These are phyloP conservation scores for Psilocybe azurescens DNA, from an alignment of 768 basidiomycete species.

Conservation along the genomic window DNA sequence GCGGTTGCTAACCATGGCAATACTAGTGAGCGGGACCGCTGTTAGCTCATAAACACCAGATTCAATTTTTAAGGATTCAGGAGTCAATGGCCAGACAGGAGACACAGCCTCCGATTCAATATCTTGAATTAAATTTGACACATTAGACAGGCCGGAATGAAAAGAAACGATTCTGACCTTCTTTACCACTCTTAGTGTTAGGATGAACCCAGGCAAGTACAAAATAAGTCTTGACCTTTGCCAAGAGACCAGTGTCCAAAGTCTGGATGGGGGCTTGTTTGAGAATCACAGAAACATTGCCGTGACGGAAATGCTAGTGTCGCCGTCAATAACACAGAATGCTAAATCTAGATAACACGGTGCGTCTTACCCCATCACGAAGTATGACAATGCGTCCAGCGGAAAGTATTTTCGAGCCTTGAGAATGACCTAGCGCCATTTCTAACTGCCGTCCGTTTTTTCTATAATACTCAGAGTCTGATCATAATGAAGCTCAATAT, in stretches of 20 bases:
- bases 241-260: slow-evolving; percentile 45
- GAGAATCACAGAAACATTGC: slow-evolving; percentile 74
- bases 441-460: slow-evolving; percentile 65
- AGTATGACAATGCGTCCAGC: slow-evolving; percentile 85
- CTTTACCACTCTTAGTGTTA: slow-evolving; percentile 57
- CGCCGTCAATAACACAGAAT: neutral
- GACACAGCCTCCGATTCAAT: slow-evolving; percentile 59
- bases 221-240: slow-evolving; percentile 63
- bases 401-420: slow-evolving; percentile 70
- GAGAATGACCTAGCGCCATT: slow-evolving; percentile 61
- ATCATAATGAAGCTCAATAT: slow-evolving; percentile 83
- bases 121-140: slow-evolving; percentile 44
- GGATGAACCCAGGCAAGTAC: slow-evolving; percentile 75
- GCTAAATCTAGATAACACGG: neutral
- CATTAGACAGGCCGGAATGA: neutral
- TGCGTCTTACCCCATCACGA: slow-evolving; percentile 70
- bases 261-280: slow-evolving; percentile 61
- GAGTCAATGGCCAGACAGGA: slow-evolving; percentile 79
- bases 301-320: slow-evolving; percentile 73
- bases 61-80: slow-evolving; percentile 50
- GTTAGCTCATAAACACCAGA: slow-evolving; percentile 70
- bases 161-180: slow-evolving; percentile 44
- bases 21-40: slow-evolving; percentile 70
- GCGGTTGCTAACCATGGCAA: slow-evolving; percentile 74
- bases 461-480: slow-evolving; percentile 63